phyloP scores from a whole-genome alignment of 805 yeast species.

The Hanseniaspora meyeri region DNA sequence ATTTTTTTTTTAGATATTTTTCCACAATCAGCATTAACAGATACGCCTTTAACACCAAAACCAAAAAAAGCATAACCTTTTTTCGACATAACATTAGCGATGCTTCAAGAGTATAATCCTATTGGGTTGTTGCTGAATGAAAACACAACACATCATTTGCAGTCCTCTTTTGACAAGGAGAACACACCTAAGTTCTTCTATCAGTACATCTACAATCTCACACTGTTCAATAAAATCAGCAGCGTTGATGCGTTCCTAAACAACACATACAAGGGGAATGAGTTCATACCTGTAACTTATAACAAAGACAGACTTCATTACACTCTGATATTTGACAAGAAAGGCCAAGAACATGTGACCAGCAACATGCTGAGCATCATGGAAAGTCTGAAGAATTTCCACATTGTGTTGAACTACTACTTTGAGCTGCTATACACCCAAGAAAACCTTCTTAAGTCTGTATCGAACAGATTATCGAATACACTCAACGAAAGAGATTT shows the following conservation, averaged over 20 bases:
- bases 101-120: constrained; percentile 8
- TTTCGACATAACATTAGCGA: background rate
- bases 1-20: no score
- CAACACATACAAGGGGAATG: background rate
- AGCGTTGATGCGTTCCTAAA: background rate
- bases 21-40: background rate
- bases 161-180: background rate
- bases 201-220: constrained; percentile 6
- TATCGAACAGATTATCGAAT: constrained; percentile 3
- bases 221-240: background rate
- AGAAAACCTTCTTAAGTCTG: constrained; percentile 7
- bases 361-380: background rate
- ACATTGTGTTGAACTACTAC: constrained; percentile 3
- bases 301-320: background rate
- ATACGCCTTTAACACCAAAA: background rate
- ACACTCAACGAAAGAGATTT: constrained; percentile 9
- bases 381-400: background rate
- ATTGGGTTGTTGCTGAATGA: background rate
- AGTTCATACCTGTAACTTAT: background rate
- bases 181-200: background rate
- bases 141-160: background rate
- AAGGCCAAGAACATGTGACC: background rate
- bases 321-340: background rate
- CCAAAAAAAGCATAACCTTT: no score
- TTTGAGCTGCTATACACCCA: constrained; percentile 11